Percentiles rank a stretch among this genome's conserved stretches.
These are phyloP conservation scores for Cryptosporidium ubiquitum DNA, from an alignment of 169 alveolate genomes.

Conservation along the genomic window DNA sequence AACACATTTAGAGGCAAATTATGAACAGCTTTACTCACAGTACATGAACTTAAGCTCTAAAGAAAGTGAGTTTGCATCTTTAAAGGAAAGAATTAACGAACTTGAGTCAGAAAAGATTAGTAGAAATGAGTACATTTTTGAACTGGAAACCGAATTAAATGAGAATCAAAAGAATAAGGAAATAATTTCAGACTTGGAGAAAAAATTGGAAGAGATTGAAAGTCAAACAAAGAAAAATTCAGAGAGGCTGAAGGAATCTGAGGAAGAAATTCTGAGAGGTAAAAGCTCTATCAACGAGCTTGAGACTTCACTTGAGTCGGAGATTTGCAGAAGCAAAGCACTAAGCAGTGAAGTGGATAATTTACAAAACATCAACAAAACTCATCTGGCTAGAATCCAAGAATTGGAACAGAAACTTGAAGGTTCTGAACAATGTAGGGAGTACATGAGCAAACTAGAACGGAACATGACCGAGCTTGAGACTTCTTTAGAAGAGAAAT, in stretches of 20 bases:
- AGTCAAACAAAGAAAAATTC: background rate
- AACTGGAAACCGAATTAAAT: background rate
- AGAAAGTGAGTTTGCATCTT: background rate
- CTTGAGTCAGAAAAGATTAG: background rate
- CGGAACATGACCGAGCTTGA: background rate
- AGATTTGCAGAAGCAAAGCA: background rate
- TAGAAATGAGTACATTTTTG: background rate
- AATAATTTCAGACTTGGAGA: background rate
- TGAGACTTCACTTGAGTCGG: background rate
- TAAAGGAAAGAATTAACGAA: background rate
- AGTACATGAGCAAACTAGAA: background rate
- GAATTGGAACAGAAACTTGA: background rate
- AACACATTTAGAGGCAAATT: slow-evolving; percentile 31
- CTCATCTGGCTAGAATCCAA: background rate
- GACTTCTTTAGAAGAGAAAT: background rate
- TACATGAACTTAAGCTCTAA: slow-evolving; percentile 3
- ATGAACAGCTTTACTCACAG: slow-evolving; percentile 56
- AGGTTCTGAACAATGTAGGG: background rate
- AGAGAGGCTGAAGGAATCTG: background rate
- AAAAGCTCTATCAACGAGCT: background rate
- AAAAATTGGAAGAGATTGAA: background rate
- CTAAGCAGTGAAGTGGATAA: background rate
- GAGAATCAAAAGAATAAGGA: background rate
- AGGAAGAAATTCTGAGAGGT: slow-evolving; percentile 1
- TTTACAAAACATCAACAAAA: background rate